Conservation (phyloP, 768 basidiomycete species). For the Calocybe indica region DNA sequence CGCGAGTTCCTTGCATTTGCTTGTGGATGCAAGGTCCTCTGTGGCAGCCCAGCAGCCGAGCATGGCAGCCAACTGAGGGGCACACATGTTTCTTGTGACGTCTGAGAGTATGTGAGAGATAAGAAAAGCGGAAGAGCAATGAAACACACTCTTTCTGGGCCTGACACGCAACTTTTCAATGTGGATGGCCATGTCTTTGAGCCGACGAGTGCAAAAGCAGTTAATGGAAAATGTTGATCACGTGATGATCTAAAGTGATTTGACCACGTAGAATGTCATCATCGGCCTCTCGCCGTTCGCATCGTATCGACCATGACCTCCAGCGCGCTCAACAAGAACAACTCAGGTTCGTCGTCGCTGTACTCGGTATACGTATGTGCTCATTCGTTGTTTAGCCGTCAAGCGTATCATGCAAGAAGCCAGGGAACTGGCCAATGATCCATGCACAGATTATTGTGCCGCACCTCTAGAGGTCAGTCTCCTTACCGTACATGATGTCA, state of each 20-base stretch:
- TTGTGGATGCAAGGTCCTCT: slow-evolving; percentile 49
- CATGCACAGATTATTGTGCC: slow-evolving; percentile 82
- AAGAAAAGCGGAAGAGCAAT: background rate
- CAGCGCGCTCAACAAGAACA: slow-evolving; percentile 76
- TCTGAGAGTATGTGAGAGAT: slow-evolving; percentile 23
- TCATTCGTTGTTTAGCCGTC: slow-evolving; percentile 49
- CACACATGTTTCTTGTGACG: slow-evolving; percentile 50
- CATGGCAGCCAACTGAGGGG: slow-evolving; percentile 67
- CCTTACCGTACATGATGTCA: background rate
- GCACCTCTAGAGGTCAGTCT: slow-evolving; percentile 67
- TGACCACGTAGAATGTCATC: too few relatives aligned
- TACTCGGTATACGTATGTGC: background rate
- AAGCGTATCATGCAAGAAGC: slow-evolving; percentile 98
- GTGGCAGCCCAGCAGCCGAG: slow-evolving; percentile 84
- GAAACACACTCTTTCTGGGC: slow-evolving; percentile 59
- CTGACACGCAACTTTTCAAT: slow-evolving; percentile 79
- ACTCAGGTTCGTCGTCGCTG: slow-evolving; percentile 52
- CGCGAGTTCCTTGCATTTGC: slow-evolving; percentile 53
- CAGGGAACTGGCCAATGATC: slow-evolving; percentile 78
- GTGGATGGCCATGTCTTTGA: slow-evolving; percentile 46
- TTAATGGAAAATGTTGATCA: too few relatives aligned
- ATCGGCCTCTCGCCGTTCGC: too few relatives aligned
- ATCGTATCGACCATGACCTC: slow-evolving; percentile 18
- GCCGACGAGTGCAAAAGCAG: slow-evolving; percentile 1
- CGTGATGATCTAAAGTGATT: too few relatives aligned